Evolutionary conservation across 352 stramenopile genomes (phyloP).

Genomic region (Phytopythium helicoides): DNA sequence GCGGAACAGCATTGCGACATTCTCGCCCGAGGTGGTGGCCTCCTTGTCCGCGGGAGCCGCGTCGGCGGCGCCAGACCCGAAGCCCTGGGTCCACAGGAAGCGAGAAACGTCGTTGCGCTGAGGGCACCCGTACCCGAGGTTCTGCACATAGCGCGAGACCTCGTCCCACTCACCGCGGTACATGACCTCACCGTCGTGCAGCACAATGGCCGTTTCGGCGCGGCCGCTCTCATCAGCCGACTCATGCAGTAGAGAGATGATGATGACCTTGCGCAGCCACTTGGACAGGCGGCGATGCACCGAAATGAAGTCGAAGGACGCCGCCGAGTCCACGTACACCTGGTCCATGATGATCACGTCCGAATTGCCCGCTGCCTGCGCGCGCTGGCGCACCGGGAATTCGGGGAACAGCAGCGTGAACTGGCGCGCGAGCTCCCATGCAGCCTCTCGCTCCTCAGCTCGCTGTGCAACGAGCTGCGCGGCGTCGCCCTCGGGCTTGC

Average conservation of each 20-base stretch:
- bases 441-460: slow-evolving; percentile 29
- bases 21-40: slow-evolving; percentile 4
- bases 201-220: slow-evolving; percentile 26
- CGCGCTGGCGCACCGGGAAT: slow-evolving; percentile 20
- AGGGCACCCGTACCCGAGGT: slow-evolving; percentile 28
- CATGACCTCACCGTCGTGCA: slow-evolving; percentile 34
- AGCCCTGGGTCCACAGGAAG: slow-evolving; percentile 18
- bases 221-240: slow-evolving; percentile 21
- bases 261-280: slow-evolving; percentile 36
- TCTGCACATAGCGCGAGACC: slow-evolving; percentile 25
- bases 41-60: slow-evolving; percentile 15
- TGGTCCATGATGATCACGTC: slow-evolving; percentile 37
- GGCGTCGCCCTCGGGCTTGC: slow-evolving; percentile 17
- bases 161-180: slow-evolving; percentile 27
- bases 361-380: slow-evolving; percentile 20
- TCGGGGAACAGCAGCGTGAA: slow-evolving; percentile 33
- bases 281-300: slow-evolving; percentile 38
- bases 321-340: slow-evolving; percentile 20
- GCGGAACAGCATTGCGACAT: slow-evolving; percentile 19
- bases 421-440: slow-evolving; percentile 36
- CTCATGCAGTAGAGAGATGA: slow-evolving; percentile 33
- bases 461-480: slow-evolving; percentile 16
- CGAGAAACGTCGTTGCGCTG: slow-evolving; percentile 23
- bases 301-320: slow-evolving; percentile 31
- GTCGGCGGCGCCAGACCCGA: slow-evolving; percentile 13